phyloP scores from a whole-genome alignment of 2,329 filamentous ascomycete genomes.

The Curvularia spicifera region DNA sequence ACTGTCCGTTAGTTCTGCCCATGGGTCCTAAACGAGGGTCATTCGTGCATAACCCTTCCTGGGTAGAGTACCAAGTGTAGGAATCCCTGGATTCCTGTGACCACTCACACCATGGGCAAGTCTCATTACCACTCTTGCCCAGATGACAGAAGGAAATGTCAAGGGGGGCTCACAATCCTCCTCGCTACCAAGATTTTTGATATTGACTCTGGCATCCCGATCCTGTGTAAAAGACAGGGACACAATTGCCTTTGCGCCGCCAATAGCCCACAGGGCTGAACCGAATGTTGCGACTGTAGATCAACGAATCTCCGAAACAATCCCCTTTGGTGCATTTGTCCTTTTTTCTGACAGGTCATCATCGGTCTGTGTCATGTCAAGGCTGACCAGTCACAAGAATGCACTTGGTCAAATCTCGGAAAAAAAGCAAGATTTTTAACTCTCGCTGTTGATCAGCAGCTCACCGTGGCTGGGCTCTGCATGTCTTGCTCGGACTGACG shows the following conservation, averaged over 20 bases:
- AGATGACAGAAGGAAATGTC: conserved; percentile 1
- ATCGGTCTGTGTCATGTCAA: conserved; percentile 3
- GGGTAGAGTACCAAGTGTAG: neutral
- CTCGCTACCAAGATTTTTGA: neutral
- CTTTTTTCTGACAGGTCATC: neutral
- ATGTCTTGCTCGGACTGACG: conserved; percentile 2
- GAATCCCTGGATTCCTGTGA: conserved; percentile 1
- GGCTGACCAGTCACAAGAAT: neutral
- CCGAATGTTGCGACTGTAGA: neutral
- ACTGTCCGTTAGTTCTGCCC: conserved; percentile 1
- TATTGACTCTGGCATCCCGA: neutral
- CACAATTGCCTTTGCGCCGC: neutral
- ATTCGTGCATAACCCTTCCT: conserved; percentile 4
- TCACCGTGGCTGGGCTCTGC: neutral
- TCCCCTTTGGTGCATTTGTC: neutral
- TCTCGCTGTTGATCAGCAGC: conserved; percentile 6
- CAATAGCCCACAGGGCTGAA: neutral
- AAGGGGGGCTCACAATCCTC: neutral
- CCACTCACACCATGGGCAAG: conserved; percentile 4
- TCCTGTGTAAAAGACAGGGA: neutral
- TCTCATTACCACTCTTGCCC: neutral
- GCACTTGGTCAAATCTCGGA: neutral
- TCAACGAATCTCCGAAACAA: conserved; percentile 1
- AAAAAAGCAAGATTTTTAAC: conserved; percentile 4
- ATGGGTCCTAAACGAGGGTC: conserved; percentile 6